Evolutionary conservation across 306 rosid species (phyloP).

Genomic region (Gastrolobium bilobum): DNA sequence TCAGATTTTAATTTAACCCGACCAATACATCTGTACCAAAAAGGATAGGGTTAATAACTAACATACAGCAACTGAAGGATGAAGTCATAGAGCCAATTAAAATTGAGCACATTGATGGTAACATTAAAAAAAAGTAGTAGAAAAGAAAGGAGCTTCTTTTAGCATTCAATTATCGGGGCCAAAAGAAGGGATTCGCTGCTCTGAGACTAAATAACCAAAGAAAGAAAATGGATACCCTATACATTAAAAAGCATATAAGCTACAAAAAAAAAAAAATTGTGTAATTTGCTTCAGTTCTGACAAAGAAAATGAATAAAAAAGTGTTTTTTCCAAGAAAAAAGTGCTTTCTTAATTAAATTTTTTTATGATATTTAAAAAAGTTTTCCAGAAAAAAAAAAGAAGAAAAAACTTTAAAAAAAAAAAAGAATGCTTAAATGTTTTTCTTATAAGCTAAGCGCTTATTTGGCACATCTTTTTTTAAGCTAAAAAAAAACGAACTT

Average conservation of each 20-base stretch:
- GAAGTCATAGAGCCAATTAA: background rate
- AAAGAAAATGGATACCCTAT: conserved; percentile 15
- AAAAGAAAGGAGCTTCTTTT: background rate
- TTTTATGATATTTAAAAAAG: too few species aligned
- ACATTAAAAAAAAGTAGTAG: background rate
- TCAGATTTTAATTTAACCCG: conserved; percentile 46
- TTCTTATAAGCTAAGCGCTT: too few species aligned
- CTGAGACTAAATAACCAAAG: background rate
- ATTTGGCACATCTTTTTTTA: too few species aligned
- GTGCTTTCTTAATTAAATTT: too few species aligned
- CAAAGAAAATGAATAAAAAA: too few species aligned
- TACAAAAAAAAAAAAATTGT: background rate
- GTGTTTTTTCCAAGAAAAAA: too few species aligned
- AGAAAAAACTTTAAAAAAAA: too few species aligned
- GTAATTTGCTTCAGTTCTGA: conserved; percentile 20
- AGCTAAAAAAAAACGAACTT: too few species aligned
- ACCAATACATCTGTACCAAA: conserved; percentile 53
- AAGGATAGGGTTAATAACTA: conserved; percentile 1
- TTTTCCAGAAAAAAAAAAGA: too few species aligned
- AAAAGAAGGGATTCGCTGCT: background rate
- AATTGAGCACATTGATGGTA: background rate
- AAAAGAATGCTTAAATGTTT: too few species aligned
- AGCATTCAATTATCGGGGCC: conserved; percentile 20
- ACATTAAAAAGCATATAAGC: background rate
- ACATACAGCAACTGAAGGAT: background rate